Evolutionary conservation across 2,329 filamentous ascomycete species (phyloP).

Genomic region (Tolypocladium pustulatum): DNA sequence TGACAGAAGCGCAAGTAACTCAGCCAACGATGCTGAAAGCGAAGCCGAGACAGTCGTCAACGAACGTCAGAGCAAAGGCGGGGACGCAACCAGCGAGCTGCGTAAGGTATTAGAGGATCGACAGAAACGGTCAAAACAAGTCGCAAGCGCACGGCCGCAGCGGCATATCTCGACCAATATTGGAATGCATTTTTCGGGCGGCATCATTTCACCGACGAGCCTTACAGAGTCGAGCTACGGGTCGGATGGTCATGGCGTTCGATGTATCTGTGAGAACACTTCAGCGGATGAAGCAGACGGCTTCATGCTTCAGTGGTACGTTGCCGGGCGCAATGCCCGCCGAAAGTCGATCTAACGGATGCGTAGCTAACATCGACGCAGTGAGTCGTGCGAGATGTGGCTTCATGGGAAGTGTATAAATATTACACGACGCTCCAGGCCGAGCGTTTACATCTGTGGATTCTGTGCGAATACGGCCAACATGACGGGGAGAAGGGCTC

Average conservation of each 20-base stretch:
- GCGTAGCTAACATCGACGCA: constrained; percentile 14
- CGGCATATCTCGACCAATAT: constrained; percentile 22
- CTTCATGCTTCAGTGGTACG: constrained; percentile 56
- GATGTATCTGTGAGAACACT: constrained; percentile 45
- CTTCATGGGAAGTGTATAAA: constrained; percentile 54
- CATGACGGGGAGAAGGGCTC: constrained; percentile 35
- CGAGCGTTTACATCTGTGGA: constrained; percentile 52
- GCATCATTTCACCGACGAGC: constrained; percentile 41
- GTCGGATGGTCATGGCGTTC: constrained; percentile 31
- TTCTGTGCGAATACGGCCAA: constrained; percentile 53
- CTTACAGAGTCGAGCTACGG: constrained; percentile 36
- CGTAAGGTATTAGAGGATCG: constrained; percentile 46
- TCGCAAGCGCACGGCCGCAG: constrained; percentile 19
- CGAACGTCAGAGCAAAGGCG: constrained; percentile 29
- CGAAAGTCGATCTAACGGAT: neutral
- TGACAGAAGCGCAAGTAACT: constrained; percentile 35
- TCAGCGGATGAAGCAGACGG: constrained; percentile 34
- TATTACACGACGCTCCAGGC: constrained; percentile 44
- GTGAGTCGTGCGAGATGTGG: constrained; percentile 55
- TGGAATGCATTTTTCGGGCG: constrained; percentile 19
- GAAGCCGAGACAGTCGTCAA: constrained; percentile 49
- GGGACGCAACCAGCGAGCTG: constrained; percentile 51
- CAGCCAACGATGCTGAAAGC: constrained; percentile 36
- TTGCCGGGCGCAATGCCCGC: neutral
- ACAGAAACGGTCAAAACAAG: constrained; percentile 28